A percentile compares a stretch with the other conserved stretches of the same genome.
phyloP scores from a whole-genome alignment of 164 flowering plant species.

The Aristolochia fimbriata region DNA sequence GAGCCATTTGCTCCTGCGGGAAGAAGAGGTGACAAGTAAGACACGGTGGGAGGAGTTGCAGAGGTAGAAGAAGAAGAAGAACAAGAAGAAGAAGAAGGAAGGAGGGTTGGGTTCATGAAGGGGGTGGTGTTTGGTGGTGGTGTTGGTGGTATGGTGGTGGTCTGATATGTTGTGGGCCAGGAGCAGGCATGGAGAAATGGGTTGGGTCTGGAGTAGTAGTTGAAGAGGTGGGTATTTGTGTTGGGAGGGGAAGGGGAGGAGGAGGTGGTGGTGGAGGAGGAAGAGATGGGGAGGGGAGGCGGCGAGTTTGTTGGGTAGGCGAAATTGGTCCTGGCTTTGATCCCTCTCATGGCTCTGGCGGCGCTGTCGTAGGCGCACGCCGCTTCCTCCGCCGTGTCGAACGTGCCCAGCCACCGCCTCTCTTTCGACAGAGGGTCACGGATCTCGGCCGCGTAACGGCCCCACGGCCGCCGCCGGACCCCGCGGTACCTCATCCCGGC shows the following conservation, averaged over 20 bases:
- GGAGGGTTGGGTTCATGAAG: not conserved
- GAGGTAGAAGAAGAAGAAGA: not conserved
- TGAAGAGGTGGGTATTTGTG: too few relatives aligned
- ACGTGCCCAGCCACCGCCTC: slow-evolving; percentile 86
- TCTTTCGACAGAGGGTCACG: slow-evolving; percentile 83
- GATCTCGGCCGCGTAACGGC: slow-evolving; percentile 90
- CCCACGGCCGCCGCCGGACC: slow-evolving; percentile 91
- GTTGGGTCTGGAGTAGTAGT: not conserved
- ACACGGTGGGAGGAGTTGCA: not conserved
- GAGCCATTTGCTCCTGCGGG: slow-evolving; percentile 11
- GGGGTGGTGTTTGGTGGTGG: not conserved
- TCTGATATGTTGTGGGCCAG: too few relatives aligned
- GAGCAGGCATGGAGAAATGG: not conserved
- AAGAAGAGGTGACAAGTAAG: not conserved
- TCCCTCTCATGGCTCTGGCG: slow-evolving; percentile 81
- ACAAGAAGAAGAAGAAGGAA: not conserved
- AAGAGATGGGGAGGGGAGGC: slow-evolving; percentile 9
- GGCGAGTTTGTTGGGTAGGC: slow-evolving; percentile 37
- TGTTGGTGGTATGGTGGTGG: too few relatives aligned
- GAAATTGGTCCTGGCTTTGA: slow-evolving; percentile 80
- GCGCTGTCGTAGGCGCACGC: slow-evolving; percentile 93
- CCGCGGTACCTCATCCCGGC: slow-evolving; percentile 61
- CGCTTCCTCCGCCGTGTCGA: slow-evolving; percentile 94
- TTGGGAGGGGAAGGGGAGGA: slow-evolving; percentile 2
- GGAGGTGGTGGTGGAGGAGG: slow-evolving; percentile 15